Conservation (phyloP, 257 asterid species). For the Fraxinus cuspidata region DNA sequence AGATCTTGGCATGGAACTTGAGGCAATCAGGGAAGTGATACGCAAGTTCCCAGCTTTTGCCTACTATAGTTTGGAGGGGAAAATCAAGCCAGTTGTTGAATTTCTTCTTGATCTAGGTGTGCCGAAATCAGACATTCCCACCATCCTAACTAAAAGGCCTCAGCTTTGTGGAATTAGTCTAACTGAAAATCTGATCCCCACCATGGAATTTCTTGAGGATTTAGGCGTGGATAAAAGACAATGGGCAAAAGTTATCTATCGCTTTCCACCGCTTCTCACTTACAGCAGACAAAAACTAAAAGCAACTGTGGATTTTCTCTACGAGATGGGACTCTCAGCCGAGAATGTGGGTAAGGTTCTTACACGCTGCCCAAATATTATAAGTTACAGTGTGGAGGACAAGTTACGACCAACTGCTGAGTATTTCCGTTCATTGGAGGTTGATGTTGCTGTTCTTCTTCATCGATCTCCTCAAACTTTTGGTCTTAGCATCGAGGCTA, state of each 20-base stretch:
- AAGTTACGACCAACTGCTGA: constrained; percentile 86
- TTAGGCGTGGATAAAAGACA: constrained; percentile 77
- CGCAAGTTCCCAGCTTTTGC: constrained; percentile 93
- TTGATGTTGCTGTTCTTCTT: constrained; percentile 66
- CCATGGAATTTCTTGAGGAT: constrained; percentile 81
- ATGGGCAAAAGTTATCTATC: constrained; percentile 90
- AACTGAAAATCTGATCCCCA: constrained; percentile 82
- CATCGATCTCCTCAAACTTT: constrained; percentile 84
- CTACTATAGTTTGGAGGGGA: constrained; percentile 89
- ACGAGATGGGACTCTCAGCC: constrained; percentile 82
- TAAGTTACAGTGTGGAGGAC: constrained; percentile 86
- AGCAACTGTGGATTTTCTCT: constrained; percentile 73
- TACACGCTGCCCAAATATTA: constrained; percentile 80
- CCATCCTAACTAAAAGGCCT: constrained; percentile 76
- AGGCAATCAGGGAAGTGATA: constrained; percentile 59
- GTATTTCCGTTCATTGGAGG: constrained; percentile 68
- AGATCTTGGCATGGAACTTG: constrained; percentile 88
- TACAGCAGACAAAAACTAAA: constrained; percentile 73
- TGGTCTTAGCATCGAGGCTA: constrained; percentile 83
- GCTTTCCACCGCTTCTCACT: constrained; percentile 89
- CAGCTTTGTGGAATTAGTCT: constrained; percentile 96
- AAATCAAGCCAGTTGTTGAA: constrained; percentile 83
- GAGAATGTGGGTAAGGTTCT: constrained; percentile 76
- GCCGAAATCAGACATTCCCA: constrained; percentile 65
- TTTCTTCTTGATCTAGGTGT: constrained; percentile 85